A percentile compares a stretch with the other conserved stretches of the same genome.
Conservation (phyloP, 768 basidiomycete genomes). For the Boletus sensibilis region DNA sequence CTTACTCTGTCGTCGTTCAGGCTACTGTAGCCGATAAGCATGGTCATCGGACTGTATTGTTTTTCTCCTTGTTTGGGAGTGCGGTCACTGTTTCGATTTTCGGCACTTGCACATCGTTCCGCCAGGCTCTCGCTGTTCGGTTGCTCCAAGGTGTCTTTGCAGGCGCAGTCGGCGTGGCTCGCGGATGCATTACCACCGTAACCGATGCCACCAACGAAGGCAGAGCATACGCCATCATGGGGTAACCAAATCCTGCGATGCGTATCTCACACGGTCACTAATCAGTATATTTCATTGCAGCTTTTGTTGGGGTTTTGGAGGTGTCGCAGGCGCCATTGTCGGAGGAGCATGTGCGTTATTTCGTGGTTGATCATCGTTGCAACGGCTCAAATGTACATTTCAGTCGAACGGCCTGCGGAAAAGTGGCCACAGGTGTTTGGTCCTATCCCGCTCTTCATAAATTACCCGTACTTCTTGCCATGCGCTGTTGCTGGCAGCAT, state of each 20-base stretch:
- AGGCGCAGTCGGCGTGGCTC: conserved; percentile 92
- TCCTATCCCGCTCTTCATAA: conserved; percentile 61
- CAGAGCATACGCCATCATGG: conserved; percentile 90
- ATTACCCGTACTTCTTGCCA: conserved; percentile 90
- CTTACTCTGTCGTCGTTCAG: conserved; percentile 34
- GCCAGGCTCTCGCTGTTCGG: conserved; percentile 83
- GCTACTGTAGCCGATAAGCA: conserved; percentile 94
- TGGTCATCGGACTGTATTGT: conserved; percentile 80
- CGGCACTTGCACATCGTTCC: conserved; percentile 70
- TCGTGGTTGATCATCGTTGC: not conserved
- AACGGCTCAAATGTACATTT: conserved; percentile 11
- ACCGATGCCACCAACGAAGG: conserved; percentile 93
- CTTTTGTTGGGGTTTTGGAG: conserved; percentile 96
- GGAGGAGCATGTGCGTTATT: conserved; percentile 71
- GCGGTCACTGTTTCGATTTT: conserved; percentile 76
- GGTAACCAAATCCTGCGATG: conserved; percentile 39
- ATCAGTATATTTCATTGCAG: conserved; percentile 35
- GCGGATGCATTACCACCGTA: conserved; percentile 81
- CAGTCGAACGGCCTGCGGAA: conserved; percentile 79
- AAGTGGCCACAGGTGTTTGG: conserved; percentile 85
- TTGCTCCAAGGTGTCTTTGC: conserved; percentile 90
- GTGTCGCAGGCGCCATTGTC: conserved; percentile 85
- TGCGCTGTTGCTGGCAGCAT: conserved; percentile 75
- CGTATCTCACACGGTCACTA: not conserved
- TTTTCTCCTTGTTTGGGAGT: conserved; percentile 82